These are phyloP conservation scores for Seminavis robusta DNA, from an alignment of 108 stramenopile genomes.

Conservation along the genomic window DNA sequence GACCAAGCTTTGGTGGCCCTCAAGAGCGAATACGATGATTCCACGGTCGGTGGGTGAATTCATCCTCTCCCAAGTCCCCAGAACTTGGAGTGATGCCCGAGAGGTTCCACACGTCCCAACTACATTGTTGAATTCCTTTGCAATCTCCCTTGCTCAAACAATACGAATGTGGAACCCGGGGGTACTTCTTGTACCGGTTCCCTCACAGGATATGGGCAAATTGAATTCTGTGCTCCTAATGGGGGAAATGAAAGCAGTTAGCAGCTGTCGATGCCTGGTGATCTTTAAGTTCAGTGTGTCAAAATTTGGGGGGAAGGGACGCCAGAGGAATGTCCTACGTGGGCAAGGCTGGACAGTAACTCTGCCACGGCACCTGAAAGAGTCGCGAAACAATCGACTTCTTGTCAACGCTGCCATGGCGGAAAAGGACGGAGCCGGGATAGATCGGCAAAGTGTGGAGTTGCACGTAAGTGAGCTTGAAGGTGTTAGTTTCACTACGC, in stretches of 20 bases:
- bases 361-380: conserved; percentile 8
- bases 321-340: conserved; percentile 2
- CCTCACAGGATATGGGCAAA: too few relatives aligned
- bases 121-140: too few relatives aligned
- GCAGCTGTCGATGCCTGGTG: not conserved
- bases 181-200: too few relatives aligned
- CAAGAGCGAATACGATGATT: conserved; percentile 2
- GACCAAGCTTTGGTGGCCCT: conserved; percentile 27
- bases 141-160: too few relatives aligned
- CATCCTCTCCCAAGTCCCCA: conserved; percentile 7
- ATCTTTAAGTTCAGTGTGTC: not conserved
- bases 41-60: conserved; percentile 15
- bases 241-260: not conserved
- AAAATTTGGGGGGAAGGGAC: not conserved
- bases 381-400: not conserved
- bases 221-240: too few relatives aligned
- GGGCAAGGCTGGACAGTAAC: conserved; percentile 13
- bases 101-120: conserved; percentile 15
- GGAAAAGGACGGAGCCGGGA: conserved; percentile 29
- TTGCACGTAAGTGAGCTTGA: conserved; percentile 27
- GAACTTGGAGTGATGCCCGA: conserved; percentile 22
- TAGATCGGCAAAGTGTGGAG: conserved; percentile 19
- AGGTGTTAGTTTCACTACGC: too few relatives aligned
- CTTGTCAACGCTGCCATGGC: not conserved
- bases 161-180: too few relatives aligned